Conservation (phyloP, 1,284 basidiomycete genomes). For the Gomphus bonarii region DNA sequence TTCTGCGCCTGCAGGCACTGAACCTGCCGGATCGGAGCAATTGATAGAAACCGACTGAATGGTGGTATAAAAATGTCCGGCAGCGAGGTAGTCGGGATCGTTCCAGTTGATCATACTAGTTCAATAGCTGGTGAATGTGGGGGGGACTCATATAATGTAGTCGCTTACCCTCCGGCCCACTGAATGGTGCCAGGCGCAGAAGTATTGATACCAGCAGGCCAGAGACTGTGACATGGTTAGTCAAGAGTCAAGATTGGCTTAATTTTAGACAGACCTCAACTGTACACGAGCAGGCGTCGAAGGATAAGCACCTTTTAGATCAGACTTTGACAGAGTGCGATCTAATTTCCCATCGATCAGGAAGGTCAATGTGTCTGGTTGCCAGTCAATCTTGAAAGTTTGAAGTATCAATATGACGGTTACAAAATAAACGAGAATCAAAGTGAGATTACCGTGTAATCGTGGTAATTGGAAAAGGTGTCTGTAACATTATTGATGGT, state of each 20-base stretch:
- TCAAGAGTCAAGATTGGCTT: neutral
- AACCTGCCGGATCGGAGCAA: slow-evolving; percentile 38
- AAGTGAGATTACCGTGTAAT: slow-evolving; percentile 45
- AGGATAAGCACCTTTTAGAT: slow-evolving; percentile 56
- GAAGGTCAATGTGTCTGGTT: slow-evolving; percentile 55
- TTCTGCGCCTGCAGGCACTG: slow-evolving; percentile 34
- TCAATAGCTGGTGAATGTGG: neutral
- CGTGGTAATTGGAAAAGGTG: slow-evolving; percentile 62
- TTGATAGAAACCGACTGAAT: slow-evolving; percentile 47
- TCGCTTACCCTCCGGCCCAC: slow-evolving; percentile 73
- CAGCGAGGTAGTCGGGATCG: neutral
- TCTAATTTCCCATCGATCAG: slow-evolving; percentile 60
- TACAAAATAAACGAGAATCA: neutral
- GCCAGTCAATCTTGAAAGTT: slow-evolving; percentile 59
- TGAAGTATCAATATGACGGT: neutral
- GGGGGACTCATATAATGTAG: slow-evolving; percentile 21
- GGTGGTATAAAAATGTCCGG: slow-evolving; percentile 51
- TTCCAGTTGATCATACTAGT: slow-evolving; percentile 7
- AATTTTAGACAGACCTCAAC: slow-evolving; percentile 37
- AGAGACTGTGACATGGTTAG: slow-evolving; percentile 35
- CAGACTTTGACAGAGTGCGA: slow-evolving; percentile 52
- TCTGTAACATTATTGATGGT: slow-evolving; percentile 41
- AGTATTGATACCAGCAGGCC: slow-evolving; percentile 63
- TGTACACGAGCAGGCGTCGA: slow-evolving; percentile 71
- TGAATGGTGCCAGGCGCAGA: slow-evolving; percentile 56